Evolutionary conservation across 805 yeast genomes (phyloP), one percentile per base, ranked within the genome.

Genomic region (Torulaspora gathmanii): DNA sequence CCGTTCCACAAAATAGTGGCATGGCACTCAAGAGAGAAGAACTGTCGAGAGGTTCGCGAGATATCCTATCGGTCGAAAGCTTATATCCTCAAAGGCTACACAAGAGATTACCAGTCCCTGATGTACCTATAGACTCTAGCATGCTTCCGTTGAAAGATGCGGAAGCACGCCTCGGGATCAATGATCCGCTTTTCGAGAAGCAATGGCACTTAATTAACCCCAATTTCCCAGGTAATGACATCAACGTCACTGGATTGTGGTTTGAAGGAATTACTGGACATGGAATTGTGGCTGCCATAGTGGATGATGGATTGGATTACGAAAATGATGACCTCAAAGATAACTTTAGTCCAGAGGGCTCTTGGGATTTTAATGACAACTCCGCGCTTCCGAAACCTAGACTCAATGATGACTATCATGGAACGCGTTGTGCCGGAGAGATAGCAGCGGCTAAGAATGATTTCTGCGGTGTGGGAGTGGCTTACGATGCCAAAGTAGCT

Each of bases 361-460:
- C 96, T 6, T 93, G 91, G 86, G 99, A 93, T 68, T 93, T 78
- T 65, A 93, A 93, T 62, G 85, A 80, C 56, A 82, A 86, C 56
- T 74, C 73, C 0, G 73, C 78, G 17, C 69, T 81, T 37, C 99
- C 99, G 2, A 79, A 77, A 55, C 99, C 99, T 9, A 71, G 82
- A 45, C 72, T 91, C 23, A 65, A 56, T 7, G 95, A 86, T 63
- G 99, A 93, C 63, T 81, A 82, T 55, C 99, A 93, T 64, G 99
- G 99, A 5, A 93, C 99, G 0, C 72, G 99, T 53, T 93, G 99
- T 70, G 98, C 99, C 2, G 98, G 96, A 30, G 99, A 93, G 65
- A 85, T 93, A 46, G 97, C 96, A 0, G 88, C 86, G 3, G 93
- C 83, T 2, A 89, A 79, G 42, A 91, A 93, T 63, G 84, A 79